Conservation (phyloP, 2,329 filamentous ascomycete genomes). For the Furcasterigmium sp. region DNA sequence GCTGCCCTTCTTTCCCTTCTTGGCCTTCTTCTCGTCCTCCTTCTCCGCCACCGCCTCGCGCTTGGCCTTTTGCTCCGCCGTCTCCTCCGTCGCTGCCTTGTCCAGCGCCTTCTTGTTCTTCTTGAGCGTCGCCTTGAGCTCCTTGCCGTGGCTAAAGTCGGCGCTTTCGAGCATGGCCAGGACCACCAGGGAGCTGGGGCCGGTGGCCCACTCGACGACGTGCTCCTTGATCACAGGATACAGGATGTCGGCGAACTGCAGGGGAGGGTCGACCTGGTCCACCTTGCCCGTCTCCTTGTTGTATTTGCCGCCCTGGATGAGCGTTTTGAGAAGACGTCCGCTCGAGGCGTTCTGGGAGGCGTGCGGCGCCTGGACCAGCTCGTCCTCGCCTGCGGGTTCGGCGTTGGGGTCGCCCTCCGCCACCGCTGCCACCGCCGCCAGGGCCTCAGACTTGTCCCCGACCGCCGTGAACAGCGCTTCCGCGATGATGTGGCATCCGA, state of each 20-base stretch:
- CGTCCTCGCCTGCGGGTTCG: slow-evolving; percentile 33
- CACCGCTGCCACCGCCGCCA: slow-evolving; percentile 63
- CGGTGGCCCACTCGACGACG: slow-evolving; percentile 78
- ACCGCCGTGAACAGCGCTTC: slow-evolving; percentile 74
- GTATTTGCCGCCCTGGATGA: slow-evolving; percentile 85
- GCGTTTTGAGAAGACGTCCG: slow-evolving; percentile 82
- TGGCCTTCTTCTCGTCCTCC: slow-evolving; percentile 30
- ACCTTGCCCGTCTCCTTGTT: slow-evolving; percentile 69
- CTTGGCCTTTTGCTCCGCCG: slow-evolving; percentile 44
- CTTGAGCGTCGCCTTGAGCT: slow-evolving; percentile 65
- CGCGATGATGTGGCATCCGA: slow-evolving; percentile 80
- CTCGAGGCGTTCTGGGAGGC: slow-evolving; percentile 57
- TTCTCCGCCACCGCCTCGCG: slow-evolving; percentile 37
- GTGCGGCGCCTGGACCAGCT: slow-evolving; percentile 37
- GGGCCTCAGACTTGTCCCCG: slow-evolving; percentile 70
- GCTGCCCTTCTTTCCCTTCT: slow-evolving; percentile 36
- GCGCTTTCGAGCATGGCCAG: slow-evolving; percentile 73
- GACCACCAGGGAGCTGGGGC: slow-evolving; percentile 80
- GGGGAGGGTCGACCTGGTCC: slow-evolving; percentile 65
- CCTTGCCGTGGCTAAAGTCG: slow-evolving; percentile 61
- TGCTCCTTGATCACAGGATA: slow-evolving; percentile 74
- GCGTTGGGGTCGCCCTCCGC: slow-evolving; percentile 51
- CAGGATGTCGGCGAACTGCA: slow-evolving; percentile 77
- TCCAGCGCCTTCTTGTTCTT: slow-evolving; percentile 68
- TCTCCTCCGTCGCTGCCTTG: slow-evolving; percentile 59